Base-by-base conservation (phyloP, 345 rosid species). In the Eucalyptus sp. region DNA sequence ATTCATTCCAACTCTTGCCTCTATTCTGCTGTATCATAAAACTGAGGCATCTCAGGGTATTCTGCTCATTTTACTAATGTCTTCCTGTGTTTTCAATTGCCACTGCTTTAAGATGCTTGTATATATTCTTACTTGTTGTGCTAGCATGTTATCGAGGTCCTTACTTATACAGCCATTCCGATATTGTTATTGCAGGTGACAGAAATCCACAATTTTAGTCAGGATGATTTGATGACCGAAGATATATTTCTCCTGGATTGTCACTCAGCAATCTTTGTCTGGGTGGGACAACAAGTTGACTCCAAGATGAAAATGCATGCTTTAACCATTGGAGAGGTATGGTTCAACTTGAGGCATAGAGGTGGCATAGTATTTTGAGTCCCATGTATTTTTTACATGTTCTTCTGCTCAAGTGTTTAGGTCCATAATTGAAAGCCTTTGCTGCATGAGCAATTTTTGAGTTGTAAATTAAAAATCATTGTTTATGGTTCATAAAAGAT, bases 211-310 rank as follows among this genome's bases (percentile, higher is more conserved):
- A 98, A 92, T 93, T 98, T 96, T 89, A 90, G 95, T 62, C 99
- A 97, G 92, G 99, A 98, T 91, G 99, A 98, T 94, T 91, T 98
- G 93, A 96, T 97, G 99, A 97, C 99, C 4, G 97, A 98, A 94
- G 99, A 98, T 91, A 95, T 96, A 90, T 95, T 94, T 93, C 90
- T 98, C 92, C 93, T 98, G 89, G 96, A 98, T 95, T 93, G 96
- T 93, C 97, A 96, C 92, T 94, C 95, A 48, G 97, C 95, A 86
- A 92, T 97, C 90, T 98, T 92, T 94, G 96, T 97, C 86, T 97
- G 99, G 99, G 97, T 96, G 51, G 99, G 99, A 86, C 98, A 96
- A 91, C 94, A 95, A 89, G 99, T 95, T 87, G 98, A 98, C 89
- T 80, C 97, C 86, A 95, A 96, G 94, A 96, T 87, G 80, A 97